phyloP scores from a whole-genome alignment of 257 asterid genomes.

The Nicotiana paniculata region DNA sequence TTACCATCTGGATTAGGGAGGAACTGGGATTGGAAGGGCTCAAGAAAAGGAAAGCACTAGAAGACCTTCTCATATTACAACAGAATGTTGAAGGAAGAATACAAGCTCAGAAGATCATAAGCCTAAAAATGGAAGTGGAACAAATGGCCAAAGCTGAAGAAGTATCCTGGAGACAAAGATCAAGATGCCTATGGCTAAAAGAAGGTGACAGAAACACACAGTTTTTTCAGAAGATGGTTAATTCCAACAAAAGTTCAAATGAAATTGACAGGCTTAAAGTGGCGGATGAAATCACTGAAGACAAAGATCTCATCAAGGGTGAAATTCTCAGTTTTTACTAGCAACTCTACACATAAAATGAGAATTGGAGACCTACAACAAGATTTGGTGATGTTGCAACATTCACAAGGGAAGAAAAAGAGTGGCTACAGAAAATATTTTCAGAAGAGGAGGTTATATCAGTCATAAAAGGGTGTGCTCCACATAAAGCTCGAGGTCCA shows the following conservation, averaged over 20 bases:
- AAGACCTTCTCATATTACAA: no score
- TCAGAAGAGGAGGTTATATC: neutral
- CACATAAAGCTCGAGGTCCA: neutral
- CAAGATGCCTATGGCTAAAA: neutral
- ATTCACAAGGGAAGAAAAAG: no score
- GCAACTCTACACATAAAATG: neutral
- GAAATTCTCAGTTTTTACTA: no score
- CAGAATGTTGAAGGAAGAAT: no score
- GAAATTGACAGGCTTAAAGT: neutral
- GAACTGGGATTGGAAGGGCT: no score
- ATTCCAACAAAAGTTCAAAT: neutral
- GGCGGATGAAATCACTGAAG: neutral
- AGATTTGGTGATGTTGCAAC: neutral
- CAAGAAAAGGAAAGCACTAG: no score
- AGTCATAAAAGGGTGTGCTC: neutral
- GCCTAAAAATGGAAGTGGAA: no score
- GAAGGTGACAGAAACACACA: neutral
- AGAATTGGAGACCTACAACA: neutral
- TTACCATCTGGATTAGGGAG: no score
- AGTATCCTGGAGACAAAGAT: neutral
- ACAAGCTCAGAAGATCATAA: no score
- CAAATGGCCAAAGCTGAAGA: neutral
- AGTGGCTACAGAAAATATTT: no score
- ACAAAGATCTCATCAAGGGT: neutral
- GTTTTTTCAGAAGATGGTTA: neutral